Base-by-base conservation (phyloP, 768 basidiomycete species). In the Termitomyces sp. region DNA sequence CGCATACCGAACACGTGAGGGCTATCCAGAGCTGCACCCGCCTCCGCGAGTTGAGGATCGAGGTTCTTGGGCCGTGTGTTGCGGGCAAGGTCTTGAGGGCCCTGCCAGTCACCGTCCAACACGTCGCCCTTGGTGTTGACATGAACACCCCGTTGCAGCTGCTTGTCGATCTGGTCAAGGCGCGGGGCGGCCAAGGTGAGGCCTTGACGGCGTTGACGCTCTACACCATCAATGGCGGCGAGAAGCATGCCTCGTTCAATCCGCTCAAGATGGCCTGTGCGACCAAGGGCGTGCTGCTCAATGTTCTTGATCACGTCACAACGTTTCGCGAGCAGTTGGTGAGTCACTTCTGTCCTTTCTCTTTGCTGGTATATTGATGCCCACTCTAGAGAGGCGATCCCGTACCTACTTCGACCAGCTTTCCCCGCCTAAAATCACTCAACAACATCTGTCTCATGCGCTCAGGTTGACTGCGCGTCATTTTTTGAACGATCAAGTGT, bases 181-280 rank as follows among this genome's bases (percentile, higher is more conserved):
- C 70, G 9, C 69, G 71, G 19, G 67, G 35, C 1, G 42, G 52
- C 14, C 26, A n/a, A 11, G 52, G 12, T 19, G 8, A 19, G 19
- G 46, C 2, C 10, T 64, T 89, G 51, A 71, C 74, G 53, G 70
- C 70, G 40, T 67, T 90, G 37, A 82, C 79, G 10, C 69, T 85
- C 44, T 78, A 83, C 54, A 43, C 84, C 41, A 83, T 82, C 77
- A 71, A 75, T 42, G 77, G 77, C 40, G 81, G 82, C 2, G 69
- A 77, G 45, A 65, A 62, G 12, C 80, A 87, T 54, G 70, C 76
- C 40, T 74, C 79, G 60, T 73, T 86, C 35, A 63, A 80, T 23
- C 72, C 74, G 40, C 70, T 91, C 58, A 82, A 78, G 70, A 83
- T 86, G 62, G 79, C 78, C 4, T 91, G 88, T 67, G 85, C 83